Base-by-base conservation (phyloP, 2,329 filamentous ascomycete genomes). In the Chalara sp. region DNA sequence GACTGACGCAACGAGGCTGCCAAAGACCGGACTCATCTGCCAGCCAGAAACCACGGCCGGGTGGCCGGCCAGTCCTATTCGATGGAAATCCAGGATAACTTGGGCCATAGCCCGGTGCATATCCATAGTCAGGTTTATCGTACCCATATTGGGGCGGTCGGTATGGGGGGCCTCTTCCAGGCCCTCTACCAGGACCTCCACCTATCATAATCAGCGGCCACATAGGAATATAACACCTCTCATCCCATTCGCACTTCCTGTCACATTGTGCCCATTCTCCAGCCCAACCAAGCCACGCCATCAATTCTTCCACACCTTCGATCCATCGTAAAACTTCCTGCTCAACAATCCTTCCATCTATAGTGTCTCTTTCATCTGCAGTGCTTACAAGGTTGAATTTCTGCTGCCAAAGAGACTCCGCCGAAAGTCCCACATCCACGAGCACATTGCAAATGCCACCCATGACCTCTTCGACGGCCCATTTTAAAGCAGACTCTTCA, bases 281-380 rank as follows among this genome's bases (percentile, higher is more conserved):
- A 35, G 70, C 71, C 74, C 74, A 78, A 5, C 74, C 74, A 1
- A 76, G 63, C 73, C 74, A 78, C 1, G 74, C 72, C 58, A 70
- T 69, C 8, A 77, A 58, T 53, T 74, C 68, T 44, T 71, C 65
- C 4, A 63, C 28, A 11, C 61, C 57, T 40, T 58, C 41, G 33
- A 46, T 53, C 61, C 62, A 63, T 8, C 54, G 47, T 8, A 11
- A 33, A 4, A 75, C 52, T 12, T 66, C 60, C 5, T 62, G 11
- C 67, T 57, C 70, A 71, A 76, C 21, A 61, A 52, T 3, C 58
- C 55, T 63, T 76, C 74, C 10, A 72, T 21, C 21, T 21, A 21
- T 21, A 21, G 21, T 21, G 21, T 21, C 21, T 21, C 21, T 21
- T 21, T 21, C 21, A 21, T 21, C 21, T 58, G 10, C 35, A 8